A percentile compares a stretch with the other conserved stretches of the same genome.
Conservation (phyloP, 1,284 basidiomycete genomes). For the Blastosporella zonata region DNA sequence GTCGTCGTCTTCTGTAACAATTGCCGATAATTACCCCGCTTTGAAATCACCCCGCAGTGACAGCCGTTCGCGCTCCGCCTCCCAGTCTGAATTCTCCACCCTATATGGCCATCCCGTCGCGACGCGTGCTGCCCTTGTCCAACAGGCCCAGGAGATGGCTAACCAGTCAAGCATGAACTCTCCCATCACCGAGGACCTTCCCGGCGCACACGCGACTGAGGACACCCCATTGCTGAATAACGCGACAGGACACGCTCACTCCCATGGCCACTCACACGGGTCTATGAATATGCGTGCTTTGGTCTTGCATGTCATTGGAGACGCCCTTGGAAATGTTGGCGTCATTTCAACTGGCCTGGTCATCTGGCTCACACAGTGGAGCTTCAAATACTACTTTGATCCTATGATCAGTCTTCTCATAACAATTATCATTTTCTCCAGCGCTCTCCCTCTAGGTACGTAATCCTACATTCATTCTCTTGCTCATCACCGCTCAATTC, state of each 20-base stretch:
- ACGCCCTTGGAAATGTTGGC: conserved; percentile 96
- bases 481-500: conserved; percentile 8
- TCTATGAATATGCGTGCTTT: conserved; percentile 99
- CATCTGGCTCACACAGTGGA: conserved; percentile 83
- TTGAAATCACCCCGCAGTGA: conserved; percentile 22
- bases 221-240: conserved; percentile 37
- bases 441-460: conserved; percentile 88
- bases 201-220: conserved; percentile 24
- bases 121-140: conserved; percentile 84
- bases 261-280: conserved; percentile 52
- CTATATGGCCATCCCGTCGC: conserved; percentile 86
- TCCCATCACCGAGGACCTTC: conserved; percentile 7
- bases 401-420: conserved; percentile 94
- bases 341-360: conserved; percentile 94
- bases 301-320: conserved; percentile 92
- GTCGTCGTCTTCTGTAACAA: conserved; percentile 20
- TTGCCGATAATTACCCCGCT: conserved; percentile 24
- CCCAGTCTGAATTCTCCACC: conserved; percentile 50
- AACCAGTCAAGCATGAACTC: conserved; percentile 16
- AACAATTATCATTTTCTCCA: conserved; percentile 95
- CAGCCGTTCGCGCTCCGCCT: conserved; percentile 29
- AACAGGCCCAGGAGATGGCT: conserved; percentile 83
- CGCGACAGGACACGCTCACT: conserved; percentile 9
- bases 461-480: conserved; percentile 11
- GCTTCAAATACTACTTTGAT: conserved; percentile 89